Percentiles rank a stretch among this genome's conserved stretches.
Evolutionary conservation across 164 flowering plant genomes (phyloP).

Genomic region (Annona cherimola): DNA sequence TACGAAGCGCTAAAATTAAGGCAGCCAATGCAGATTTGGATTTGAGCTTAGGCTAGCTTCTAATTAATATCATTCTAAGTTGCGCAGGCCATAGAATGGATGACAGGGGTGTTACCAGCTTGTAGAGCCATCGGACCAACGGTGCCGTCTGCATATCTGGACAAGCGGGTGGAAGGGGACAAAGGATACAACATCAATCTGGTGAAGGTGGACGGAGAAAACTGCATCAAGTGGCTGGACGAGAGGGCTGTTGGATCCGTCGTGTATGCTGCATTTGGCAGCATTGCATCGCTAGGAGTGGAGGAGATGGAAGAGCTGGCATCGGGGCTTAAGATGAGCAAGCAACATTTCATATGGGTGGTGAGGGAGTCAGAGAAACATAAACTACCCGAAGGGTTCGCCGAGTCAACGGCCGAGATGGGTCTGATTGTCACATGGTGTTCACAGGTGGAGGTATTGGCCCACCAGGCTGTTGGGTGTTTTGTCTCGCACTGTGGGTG

Average conservation of each 20-base stretch:
- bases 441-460: slow-evolving; percentile 14
- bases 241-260: slow-evolving; percentile 18
- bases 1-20: too few relatives aligned
- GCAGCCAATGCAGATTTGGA: slow-evolving; percentile 20
- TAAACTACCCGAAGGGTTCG: slow-evolving; percentile 22
- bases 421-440: slow-evolving; percentile 29
- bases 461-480: slow-evolving; percentile 21
- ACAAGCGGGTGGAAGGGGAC: slow-evolving; percentile 18
- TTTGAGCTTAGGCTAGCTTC: slow-evolving; percentile 14
- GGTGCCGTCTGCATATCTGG: slow-evolving; percentile 29
- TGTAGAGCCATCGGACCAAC: slow-evolving; percentile 33
- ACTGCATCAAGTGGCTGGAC: slow-evolving; percentile 28
- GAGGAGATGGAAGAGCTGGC: slow-evolving; percentile 33
- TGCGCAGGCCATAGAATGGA: slow-evolving; percentile 13
- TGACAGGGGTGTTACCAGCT: slow-evolving; percentile 8
- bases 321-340: slow-evolving; percentile 9
- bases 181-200: slow-evolving; percentile 24
- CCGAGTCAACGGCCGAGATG: slow-evolving; percentile 7
- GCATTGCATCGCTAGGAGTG: slow-evolving; percentile 9
- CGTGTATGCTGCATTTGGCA: slow-evolving; percentile 32
- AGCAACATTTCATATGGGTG: slow-evolving; percentile 29
- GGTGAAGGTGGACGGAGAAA: slow-evolving; percentile 6
- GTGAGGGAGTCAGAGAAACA: slow-evolving; percentile 19
- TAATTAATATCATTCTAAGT: not conserved
- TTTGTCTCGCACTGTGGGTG: slow-evolving; percentile 58